Evolutionary conservation across 805 yeast species (phyloP), one percentile per base, ranked within the genome.

Genomic region (Komagataella phaffii): DNA sequence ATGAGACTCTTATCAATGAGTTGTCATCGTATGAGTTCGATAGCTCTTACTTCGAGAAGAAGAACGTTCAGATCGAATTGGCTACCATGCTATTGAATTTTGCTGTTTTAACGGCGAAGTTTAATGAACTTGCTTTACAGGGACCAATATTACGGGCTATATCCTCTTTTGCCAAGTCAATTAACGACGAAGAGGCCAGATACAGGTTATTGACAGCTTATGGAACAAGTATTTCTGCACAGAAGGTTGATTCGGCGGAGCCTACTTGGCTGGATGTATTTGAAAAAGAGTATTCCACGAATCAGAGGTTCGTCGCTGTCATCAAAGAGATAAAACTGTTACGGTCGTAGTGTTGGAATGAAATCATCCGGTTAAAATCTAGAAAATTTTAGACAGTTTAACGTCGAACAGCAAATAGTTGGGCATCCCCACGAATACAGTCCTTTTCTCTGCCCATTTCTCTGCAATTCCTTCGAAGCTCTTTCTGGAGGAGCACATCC

Each of bases 171-270:
- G 40, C n/a, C 12, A 14, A 30, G 6, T 30, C 40, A 8, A 30
- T 30, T 14, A 30, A 8, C 14, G 40, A 30, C n/a, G 40, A 79
- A 45, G 96, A 87, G 63, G 79, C 89, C 2, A 77, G 80, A 0
- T 87, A 86, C 62, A 73, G 96, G 59, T 57, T 81, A 21, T 55
- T 75, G 10, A 70, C 85, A 23, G 81, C 85, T 0, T 74, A 72
- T 52, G 95, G 93, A 2, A 85, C 87, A 30, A 30, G 14, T 30
- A 14, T 30, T 8, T 30, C 14, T 30, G 40, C 12, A 1, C 40
- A 30, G 14, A 30, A 30, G 40, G 14, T 10, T 8, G 40, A 30
- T 30, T 30, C 40, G 10, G 12, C 40, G 1, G 40, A 30, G n/a
- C 40, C 40, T 30, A 14, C 6, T 4, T 30, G 40, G 40, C 14